Conservation (phyloP, 305 asterid species). For the Fraxinus ornus region DNA sequence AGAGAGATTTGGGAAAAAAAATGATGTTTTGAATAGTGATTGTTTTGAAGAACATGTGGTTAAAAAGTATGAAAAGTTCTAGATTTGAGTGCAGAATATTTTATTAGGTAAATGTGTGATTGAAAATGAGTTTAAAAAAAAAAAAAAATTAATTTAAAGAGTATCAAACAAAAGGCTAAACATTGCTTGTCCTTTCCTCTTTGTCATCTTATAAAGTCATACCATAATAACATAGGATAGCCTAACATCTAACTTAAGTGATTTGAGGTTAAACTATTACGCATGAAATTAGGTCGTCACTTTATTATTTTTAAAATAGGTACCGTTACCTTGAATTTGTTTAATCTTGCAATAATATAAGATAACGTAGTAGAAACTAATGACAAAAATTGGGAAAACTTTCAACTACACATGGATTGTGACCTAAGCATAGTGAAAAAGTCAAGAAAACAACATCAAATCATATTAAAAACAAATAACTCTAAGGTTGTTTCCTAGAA, state of each 20-base stretch:
- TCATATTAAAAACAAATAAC: background rate
- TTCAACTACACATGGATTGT: background rate
- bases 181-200: background rate
- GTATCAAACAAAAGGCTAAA: background rate
- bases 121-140: background rate
- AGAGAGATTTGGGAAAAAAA: background rate
- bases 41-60: too few species aligned
- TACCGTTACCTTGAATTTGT: background rate
- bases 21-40: background rate
- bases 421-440: background rate
- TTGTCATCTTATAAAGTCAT: background rate
- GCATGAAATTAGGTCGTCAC: background rate
- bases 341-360: background rate
- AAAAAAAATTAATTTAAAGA: background rate
- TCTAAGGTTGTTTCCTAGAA: background rate
- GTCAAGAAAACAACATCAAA: background rate
- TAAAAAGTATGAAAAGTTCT: background rate
- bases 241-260: background rate
- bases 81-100: background rate
- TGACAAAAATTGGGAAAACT: background rate
- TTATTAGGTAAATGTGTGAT: background rate
- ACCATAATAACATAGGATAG: background rate
- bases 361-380: background rate
- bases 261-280: background rate
- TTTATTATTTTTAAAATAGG: background rate